Conservation (phyloP, 352 stramenopile species). For the Globisporangium apiculatum region DNA sequence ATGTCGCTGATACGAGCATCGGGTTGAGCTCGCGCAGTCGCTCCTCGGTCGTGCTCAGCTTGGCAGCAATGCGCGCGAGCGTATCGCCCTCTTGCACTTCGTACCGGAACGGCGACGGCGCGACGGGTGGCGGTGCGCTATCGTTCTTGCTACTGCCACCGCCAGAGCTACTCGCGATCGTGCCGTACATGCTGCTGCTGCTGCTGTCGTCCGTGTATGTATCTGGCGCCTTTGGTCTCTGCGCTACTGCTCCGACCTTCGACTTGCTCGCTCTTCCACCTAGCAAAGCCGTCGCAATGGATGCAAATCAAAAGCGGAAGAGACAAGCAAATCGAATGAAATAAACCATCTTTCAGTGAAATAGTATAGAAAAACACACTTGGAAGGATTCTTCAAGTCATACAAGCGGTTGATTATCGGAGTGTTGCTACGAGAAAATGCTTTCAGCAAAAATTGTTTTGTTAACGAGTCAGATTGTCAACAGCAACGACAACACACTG, state of each 20-base stretch:
- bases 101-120: slow-evolving; percentile 66
- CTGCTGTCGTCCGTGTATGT: neutral
- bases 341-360: neutral
- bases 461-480: too few relatives aligned
- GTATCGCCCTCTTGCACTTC: slow-evolving; percentile 56
- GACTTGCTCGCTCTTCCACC: neutral
- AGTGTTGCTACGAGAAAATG: too few relatives aligned
- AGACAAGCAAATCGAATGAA: neutral
- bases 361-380: too few relatives aligned
- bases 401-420: too few relatives aligned
- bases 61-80: slow-evolving; percentile 51
- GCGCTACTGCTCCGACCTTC: too few relatives aligned
- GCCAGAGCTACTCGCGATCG: slow-evolving; percentile 18
- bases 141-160: slow-evolving; percentile 15
- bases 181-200: slow-evolving; percentile 38
- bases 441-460: too few relatives aligned
- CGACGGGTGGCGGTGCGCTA: slow-evolving; percentile 16
- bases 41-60: slow-evolving; percentile 53
- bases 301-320: slow-evolving; percentile 5
- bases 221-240: too few relatives aligned
- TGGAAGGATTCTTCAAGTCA: neutral
- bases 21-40: slow-evolving; percentile 62
- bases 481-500: too few relatives aligned
- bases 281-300: neutral
- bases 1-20: slow-evolving; percentile 24